Base-by-base conservation (phyloP, 2,329 filamentous ascomycete species). In the Fusarium sp. region DNA sequence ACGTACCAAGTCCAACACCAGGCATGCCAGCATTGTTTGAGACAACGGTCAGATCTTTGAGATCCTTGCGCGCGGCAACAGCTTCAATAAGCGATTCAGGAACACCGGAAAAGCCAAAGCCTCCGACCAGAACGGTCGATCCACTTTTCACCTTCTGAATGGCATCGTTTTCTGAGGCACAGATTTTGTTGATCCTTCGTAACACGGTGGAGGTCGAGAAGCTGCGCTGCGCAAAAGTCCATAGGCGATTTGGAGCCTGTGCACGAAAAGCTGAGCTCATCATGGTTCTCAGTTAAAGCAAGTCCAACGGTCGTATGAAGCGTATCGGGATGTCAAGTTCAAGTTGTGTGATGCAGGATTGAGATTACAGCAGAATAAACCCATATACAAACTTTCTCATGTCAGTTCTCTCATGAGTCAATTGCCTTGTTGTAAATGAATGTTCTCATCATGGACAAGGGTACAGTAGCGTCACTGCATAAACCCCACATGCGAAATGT, bases 21-120 rank as follows among this genome's bases (percentile, higher is more conserved):
- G 95, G 94, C 23, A 95, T 93, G 61, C 95, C 95, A 32, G 95
- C 95, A 81, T 97, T 97, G 86, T 97, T 97, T 49, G 94, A 97
- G 54, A 97, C 95, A 21, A 94, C 95, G 2, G 94, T 97, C 19
- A 97, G 83, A 35, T 92, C 92, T 3, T 83, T 92, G 78, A 96
- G 91, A 23, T 92, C 89, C 28, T 90, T 86, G 73, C 89, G 91
- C 18, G 87, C 92, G 70, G 38, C 53, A 0, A 47, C 9, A 33
- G 53, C 53, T 6, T 92, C 87, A 77, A 96, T 95, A 33, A 95
- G 86, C 0, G 93, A 94, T 81, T 95, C 92, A n/a, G 92, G 91
- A 25, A 94, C 93, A 75, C 94, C 94, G 75, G 91, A 95, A 52
- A 96, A 90, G 66, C 94, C 94, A 78, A 96, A 96, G 7, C 94